Conservation (phyloP, 2,329 filamentous ascomycete genomes). For the Alternaria novae-zelandiae region DNA sequence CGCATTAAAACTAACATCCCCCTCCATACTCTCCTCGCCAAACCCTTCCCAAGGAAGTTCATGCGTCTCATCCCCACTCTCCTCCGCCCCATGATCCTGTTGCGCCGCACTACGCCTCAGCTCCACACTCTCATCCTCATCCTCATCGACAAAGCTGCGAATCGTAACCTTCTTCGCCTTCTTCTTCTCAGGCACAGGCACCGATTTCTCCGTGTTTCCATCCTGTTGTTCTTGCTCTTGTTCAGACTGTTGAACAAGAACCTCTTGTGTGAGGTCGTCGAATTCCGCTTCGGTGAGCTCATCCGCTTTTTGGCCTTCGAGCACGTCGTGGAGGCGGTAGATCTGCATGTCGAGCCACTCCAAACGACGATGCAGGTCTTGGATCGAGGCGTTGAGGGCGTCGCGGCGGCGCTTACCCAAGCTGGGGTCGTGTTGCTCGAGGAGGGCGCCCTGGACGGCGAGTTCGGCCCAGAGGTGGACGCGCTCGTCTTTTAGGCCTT, state of each 20-base stretch:
- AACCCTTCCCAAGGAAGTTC: slow-evolving; percentile 51
- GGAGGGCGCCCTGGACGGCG: slow-evolving; percentile 62
- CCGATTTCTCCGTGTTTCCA: slow-evolving; percentile 32
- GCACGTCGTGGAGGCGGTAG: slow-evolving; percentile 81
- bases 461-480: slow-evolving; percentile 76
- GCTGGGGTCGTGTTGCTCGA: slow-evolving; percentile 67
- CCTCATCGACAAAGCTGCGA: slow-evolving; percentile 43
- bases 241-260: not conserved
- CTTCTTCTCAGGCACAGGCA: not conserved
- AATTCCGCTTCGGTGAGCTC: slow-evolving; percentile 54
- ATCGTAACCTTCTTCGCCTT: slow-evolving; percentile 48
- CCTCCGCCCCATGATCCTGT: not conserved
- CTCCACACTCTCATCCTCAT: slow-evolving; percentile 29
- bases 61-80: slow-evolving; percentile 36
- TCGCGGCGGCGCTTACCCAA: slow-evolving; percentile 70
- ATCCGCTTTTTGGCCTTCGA: slow-evolving; percentile 76
- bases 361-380: slow-evolving; percentile 66
- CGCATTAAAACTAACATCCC: slow-evolving; percentile 17
- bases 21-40: slow-evolving; percentile 31
- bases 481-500: slow-evolving; percentile 80
- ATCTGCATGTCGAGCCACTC: slow-evolving; percentile 80
- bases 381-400: slow-evolving; percentile 65
- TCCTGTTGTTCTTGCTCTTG: slow-evolving; percentile 47
- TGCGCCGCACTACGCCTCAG: slow-evolving; percentile 1
- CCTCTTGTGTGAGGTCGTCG: slow-evolving; percentile 47